These are phyloP conservation scores for Rosa chinensis DNA, from an alignment of 306 rosid species.

Conservation along the genomic window DNA sequence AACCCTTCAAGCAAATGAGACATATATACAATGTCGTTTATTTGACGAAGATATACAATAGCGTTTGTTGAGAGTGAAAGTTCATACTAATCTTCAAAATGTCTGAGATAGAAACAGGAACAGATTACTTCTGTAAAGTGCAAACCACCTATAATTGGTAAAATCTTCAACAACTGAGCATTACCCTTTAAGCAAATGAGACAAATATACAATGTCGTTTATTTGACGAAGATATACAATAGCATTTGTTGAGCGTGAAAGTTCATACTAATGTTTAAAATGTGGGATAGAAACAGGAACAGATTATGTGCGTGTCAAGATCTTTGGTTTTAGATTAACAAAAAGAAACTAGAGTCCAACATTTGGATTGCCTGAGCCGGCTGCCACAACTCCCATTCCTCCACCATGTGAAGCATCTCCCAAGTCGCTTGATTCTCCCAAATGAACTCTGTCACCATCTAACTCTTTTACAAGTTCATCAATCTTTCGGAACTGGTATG, in stretches of 20 bases:
- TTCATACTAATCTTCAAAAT: not conserved
- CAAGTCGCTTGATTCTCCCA: slow-evolving; percentile 36
- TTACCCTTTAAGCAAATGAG: not conserved
- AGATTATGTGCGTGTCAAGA: not conserved
- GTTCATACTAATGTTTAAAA: not conserved
- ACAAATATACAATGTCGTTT: not conserved
- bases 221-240: not conserved
- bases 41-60: not conserved
- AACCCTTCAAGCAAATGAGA: not conserved
- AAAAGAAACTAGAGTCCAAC: slow-evolving; percentile 51
- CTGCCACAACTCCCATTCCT: slow-evolving; percentile 94
- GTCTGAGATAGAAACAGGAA: not conserved
- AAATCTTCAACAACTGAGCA: not conserved
- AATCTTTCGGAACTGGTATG: slow-evolving; percentile 83
- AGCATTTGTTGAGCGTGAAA: not conserved
- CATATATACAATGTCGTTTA: not conserved
- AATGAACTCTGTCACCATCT: slow-evolving; percentile 45
- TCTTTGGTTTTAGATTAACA: not conserved
- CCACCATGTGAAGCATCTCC: slow-evolving; percentile 47
- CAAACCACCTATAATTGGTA: not conserved
- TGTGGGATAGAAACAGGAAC: not conserved
- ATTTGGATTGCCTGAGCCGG: slow-evolving; percentile 90
- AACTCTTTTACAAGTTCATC: slow-evolving; percentile 69
- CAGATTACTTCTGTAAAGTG: too few relatives aligned
- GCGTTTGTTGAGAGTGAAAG: not conserved